phyloP scores from a whole-genome alignment of 371 early-diverging fungal genomes.

The Capillidium rhysosporum region DNA sequence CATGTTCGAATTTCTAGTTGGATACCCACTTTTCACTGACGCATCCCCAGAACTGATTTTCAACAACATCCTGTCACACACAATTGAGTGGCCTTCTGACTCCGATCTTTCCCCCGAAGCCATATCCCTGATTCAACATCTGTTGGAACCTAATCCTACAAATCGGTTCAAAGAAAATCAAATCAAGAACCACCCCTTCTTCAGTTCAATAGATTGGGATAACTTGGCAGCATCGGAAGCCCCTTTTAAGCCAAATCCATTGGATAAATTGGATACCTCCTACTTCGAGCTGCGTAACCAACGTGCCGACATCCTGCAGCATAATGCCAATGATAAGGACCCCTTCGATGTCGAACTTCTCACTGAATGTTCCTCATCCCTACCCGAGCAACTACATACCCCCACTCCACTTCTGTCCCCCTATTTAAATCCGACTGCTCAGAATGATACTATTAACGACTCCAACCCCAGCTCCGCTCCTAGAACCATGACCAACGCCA shows the following conservation, averaged over 20 bases:
- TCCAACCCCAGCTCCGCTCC: background rate
- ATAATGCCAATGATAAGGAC: background rate
- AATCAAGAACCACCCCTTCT: constrained; percentile 41
- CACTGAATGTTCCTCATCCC: background rate
- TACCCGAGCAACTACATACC: background rate
- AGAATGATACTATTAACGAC: background rate
- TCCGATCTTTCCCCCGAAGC: constrained; percentile 58
- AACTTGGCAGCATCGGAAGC: constrained; percentile 43
- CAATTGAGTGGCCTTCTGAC: constrained; percentile 47
- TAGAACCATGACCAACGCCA: background rate
- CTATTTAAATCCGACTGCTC: background rate
- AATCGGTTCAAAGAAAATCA: constrained; percentile 46
- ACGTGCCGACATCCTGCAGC: constrained; percentile 18
- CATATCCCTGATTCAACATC: constrained; percentile 61
- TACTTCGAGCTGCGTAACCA: constrained; percentile 87
- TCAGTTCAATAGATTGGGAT: constrained; percentile 41
- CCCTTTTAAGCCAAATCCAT: constrained; percentile 66
- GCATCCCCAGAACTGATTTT: constrained; percentile 61
- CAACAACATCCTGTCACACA: constrained; percentile 59
- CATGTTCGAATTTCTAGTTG: constrained; percentile 75
- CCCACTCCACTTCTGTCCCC: background rate
- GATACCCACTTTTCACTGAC: constrained; percentile 79
- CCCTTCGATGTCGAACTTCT: background rate
- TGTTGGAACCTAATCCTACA: constrained; percentile 59
- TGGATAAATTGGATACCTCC: constrained; percentile 62